Conservation (phyloP, 1,284 basidiomycete species). For the Ganoderma resinaceum region DNA sequence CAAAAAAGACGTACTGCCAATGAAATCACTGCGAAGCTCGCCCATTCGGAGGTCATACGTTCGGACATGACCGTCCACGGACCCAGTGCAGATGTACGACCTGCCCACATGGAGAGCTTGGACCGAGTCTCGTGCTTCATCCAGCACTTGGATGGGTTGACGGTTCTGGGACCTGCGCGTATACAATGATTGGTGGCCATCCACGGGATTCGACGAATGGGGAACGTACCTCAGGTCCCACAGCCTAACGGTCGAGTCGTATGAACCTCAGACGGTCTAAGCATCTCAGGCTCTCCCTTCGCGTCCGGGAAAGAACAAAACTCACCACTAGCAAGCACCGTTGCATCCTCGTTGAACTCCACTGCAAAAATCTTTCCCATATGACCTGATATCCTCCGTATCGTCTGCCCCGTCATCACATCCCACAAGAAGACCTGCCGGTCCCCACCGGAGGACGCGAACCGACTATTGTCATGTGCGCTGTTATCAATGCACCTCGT, state of each 20-base stretch:
- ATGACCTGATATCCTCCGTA: slow-evolving; percentile 86
- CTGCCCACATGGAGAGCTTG: slow-evolving; percentile 76
- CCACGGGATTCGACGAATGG: not conserved
- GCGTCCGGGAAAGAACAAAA: slow-evolving; percentile 17
- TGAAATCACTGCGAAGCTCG: slow-evolving; percentile 85
- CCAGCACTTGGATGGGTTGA: slow-evolving; percentile 88
- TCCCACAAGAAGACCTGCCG: slow-evolving; percentile 96
- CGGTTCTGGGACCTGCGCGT: slow-evolving; percentile 74
- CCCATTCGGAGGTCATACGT: slow-evolving; percentile 96
- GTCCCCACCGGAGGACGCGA: slow-evolving; percentile 95
- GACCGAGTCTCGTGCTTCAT: slow-evolving; percentile 91
- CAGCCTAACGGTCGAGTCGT: slow-evolving; percentile 86
- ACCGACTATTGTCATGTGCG: slow-evolving; percentile 91
- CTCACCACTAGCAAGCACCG: slow-evolving; percentile 85
- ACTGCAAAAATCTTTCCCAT: slow-evolving; percentile 91
- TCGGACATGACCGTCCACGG: slow-evolving; percentile 90
- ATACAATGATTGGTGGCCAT: not conserved
- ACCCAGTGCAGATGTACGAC: slow-evolving; percentile 79
- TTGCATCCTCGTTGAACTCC: slow-evolving; percentile 88
- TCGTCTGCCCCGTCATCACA: slow-evolving; percentile 85
- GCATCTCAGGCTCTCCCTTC: slow-evolving; percentile 23
- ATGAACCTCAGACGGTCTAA: slow-evolving; percentile 65
- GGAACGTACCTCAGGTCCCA: slow-evolving; percentile 83
- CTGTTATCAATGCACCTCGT: slow-evolving; percentile 48
- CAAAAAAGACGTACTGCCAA: slow-evolving; percentile 69